Evolutionary conservation across 129 eudicot genomes (phyloP).

Genomic region (Artemisia tridentata): DNA sequence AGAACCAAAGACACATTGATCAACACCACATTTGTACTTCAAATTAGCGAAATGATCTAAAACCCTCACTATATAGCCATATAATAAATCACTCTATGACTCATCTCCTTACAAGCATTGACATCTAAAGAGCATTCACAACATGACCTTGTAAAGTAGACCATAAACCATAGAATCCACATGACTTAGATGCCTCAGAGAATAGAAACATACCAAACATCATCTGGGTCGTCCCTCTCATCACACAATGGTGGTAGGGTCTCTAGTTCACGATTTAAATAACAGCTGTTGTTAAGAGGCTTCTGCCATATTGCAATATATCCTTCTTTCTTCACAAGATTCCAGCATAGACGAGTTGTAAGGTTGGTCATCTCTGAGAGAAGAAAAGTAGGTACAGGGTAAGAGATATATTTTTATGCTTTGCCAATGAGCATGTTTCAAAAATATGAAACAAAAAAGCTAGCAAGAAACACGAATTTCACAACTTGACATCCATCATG

Average conservation of each 20-base stretch:
- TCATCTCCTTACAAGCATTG: neutral
- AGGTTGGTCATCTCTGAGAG: slow-evolving; percentile 80
- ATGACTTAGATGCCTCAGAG: neutral
- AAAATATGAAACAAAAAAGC: slow-evolving; percentile 16
- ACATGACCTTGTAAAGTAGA: slow-evolving; percentile 5
- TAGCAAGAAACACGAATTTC: slow-evolving; percentile 16
- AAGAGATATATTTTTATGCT: neutral
- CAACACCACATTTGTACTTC: neutral
- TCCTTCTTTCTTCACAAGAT: slow-evolving; percentile 89
- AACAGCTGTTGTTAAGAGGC: slow-evolving; percentile 78
- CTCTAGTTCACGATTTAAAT: slow-evolving; percentile 71
- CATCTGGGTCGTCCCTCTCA: slow-evolving; percentile 73
- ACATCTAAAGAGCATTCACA: slow-evolving; percentile 1
- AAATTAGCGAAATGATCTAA: neutral
- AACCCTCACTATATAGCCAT: slow-evolving; percentile 1
- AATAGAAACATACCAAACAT: slow-evolving; percentile 63
- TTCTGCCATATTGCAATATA: slow-evolving; percentile 98
- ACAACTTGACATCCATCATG: slow-evolving; percentile 5
- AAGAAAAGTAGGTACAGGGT: neutral
- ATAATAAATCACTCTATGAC: neutral
- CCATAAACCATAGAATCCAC: slow-evolving; percentile 9
- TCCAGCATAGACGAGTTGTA: slow-evolving; percentile 91
- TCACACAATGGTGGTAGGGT: slow-evolving; percentile 82
- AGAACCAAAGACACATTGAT: neutral
- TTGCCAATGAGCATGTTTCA: neutral